phyloP scores from a whole-genome alignment of 768 basidiomycete genomes.

The Lanmaoa pseudosensibilis region DNA sequence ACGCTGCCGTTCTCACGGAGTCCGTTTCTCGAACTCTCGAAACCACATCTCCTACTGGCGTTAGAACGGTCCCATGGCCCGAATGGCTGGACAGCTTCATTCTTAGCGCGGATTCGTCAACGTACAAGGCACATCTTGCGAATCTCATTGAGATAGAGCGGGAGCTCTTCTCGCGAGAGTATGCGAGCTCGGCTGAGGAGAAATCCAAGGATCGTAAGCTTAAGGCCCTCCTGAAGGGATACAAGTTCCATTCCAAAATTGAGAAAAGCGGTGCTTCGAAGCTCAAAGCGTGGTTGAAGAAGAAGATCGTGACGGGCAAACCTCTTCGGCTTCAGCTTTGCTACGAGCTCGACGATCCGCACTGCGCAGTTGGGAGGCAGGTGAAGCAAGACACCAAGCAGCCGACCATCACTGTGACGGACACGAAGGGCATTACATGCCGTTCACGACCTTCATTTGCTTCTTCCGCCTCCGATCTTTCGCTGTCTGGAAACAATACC shows the following conservation, averaged over 20 bases:
- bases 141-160: constrained; percentile 38
- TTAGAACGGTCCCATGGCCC: constrained; percentile 37
- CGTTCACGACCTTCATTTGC: constrained; percentile 11
- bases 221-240: constrained; percentile 44
- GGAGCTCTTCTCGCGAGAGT: constrained; percentile 31
- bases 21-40: constrained; percentile 13
- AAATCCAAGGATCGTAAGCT: constrained; percentile 39
- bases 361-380: constrained; percentile 41
- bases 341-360: constrained; percentile 40
- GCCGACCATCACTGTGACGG: constrained; percentile 23
- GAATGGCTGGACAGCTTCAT: constrained; percentile 42
- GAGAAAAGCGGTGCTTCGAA: constrained; percentile 44
- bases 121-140: constrained; percentile 37
- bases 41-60: constrained; percentile 25
- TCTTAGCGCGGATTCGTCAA: constrained; percentile 35
- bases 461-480: constrained; percentile 5
- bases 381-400: constrained; percentile 30
- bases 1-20: constrained; percentile 24
- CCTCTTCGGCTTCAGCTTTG: constrained; percentile 39
- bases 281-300: constrained; percentile 64
- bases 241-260: constrained; percentile 36
- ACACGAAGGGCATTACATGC: constrained; percentile 23
- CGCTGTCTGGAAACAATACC: constrained; percentile 38
- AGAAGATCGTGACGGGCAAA: constrained; percentile 49
- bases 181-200: constrained; percentile 22